Base-by-base conservation (phyloP, 805 yeast species). In the Saccharomycopsis sp. region DNA sequence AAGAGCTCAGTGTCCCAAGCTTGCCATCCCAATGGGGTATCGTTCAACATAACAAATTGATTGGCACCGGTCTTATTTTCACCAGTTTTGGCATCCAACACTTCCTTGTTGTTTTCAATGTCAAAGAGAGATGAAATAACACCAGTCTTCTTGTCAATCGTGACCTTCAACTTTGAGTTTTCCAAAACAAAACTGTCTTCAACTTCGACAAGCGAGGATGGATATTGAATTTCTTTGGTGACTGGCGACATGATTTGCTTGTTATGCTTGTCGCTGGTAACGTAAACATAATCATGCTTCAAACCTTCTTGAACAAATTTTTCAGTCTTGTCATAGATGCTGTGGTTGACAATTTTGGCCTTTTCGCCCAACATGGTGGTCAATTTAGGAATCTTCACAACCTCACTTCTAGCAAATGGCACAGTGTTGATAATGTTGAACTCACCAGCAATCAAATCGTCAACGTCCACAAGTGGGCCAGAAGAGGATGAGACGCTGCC, bases 1-100 rank as follows among this genome's bases (percentile, higher is more conserved):
- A 75, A 92, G 44, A 87, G 68, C 57, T 89, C 98, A 0, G 97
- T 89, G 57, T 89, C 98, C 98, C 98, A 89, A 1, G 97, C 97
- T 34, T 86, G 95, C 77, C 78, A 89, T 42, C 71, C 79, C 53
- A 85, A 65, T 7, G 98, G 98, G 48, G 85, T 82, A 57, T 92
- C 98, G 50, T 88, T 88, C 53, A 82, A 82, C 43, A 92, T 55
- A 1, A 86, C 76, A 49, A 76, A 77, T 58, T 83, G 94, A 53
- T 87, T 86, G 13, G 88, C 96, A 30, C 85, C 86, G 13, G 61
- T 51, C 8, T 70, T 62, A 50, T 76, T 77, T 39, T 62, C 64
- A 4, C 80, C 77, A 18, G 67, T 63, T 1, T 69, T 61, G 4
- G 68, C 46, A 45, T 81, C 85, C 40, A 92, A 65, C 17, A 81